A percentile compares a stretch with the other conserved stretches of the same genome.
Conservation (phyloP, 2,329 filamentous ascomycete genomes). For the Calonectria leucothoes region DNA sequence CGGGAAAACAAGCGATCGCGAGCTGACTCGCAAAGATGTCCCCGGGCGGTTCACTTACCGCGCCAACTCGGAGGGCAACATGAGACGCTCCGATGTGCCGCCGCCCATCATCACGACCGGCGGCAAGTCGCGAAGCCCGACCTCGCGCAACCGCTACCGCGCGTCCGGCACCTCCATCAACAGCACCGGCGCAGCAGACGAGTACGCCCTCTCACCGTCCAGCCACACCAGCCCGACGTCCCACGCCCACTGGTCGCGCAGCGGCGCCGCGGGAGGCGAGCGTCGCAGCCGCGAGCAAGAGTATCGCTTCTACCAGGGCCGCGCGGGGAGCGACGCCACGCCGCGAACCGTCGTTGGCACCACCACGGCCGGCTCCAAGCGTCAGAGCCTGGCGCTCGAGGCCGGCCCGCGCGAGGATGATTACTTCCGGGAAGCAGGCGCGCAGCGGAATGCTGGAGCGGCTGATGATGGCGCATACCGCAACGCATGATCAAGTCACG, state of each 20-base stretch:
- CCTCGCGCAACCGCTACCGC: slow-evolving; percentile 34
- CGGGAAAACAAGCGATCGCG: slow-evolving; percentile 22
- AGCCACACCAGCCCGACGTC: slow-evolving; percentile 17
- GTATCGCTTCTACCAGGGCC: slow-evolving; percentile 43
- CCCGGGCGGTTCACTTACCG: slow-evolving; percentile 29
- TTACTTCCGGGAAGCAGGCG: slow-evolving; percentile 30
- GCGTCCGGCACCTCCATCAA: slow-evolving; percentile 30
- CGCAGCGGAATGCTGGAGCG: slow-evolving; percentile 21
- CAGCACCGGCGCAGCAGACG: slow-evolving; percentile 21
- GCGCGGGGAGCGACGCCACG: slow-evolving; percentile 28
- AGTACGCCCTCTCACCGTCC: slow-evolving; percentile 28
- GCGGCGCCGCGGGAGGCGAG: background rate
- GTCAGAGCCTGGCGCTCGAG: slow-evolving; percentile 34
- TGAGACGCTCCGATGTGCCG: slow-evolving; percentile 26
- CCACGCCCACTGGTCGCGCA: slow-evolving; percentile 14
- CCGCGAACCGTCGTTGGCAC: slow-evolving; percentile 29
- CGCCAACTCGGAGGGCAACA: slow-evolving; percentile 29
- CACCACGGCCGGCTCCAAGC: slow-evolving; percentile 23
- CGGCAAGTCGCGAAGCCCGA: slow-evolving; percentile 32
- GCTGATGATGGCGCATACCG: slow-evolving; percentile 35
- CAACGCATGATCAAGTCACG: slow-evolving; percentile 19
- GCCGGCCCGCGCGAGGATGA: slow-evolving; percentile 30
- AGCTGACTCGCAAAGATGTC: slow-evolving; percentile 28
- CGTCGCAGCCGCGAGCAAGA: slow-evolving; percentile 41
- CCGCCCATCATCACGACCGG: slow-evolving; percentile 20